These are phyloP conservation scores for Teratosphaeria epicoccoides DNA, from an alignment of 2,329 filamentous ascomycete genomes.

Conservation along the genomic window DNA sequence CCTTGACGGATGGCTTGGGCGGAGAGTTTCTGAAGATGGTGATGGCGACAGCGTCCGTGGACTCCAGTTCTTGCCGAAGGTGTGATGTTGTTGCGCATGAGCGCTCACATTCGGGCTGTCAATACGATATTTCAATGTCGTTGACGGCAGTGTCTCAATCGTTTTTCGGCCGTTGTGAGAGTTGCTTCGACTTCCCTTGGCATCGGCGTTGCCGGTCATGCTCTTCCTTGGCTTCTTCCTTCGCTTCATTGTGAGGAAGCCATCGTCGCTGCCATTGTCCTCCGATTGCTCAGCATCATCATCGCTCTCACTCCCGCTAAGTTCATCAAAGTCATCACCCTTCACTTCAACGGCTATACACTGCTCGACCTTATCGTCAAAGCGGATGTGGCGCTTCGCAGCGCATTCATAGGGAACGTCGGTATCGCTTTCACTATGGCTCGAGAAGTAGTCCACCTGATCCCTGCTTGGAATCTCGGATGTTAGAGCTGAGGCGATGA, in stretches of 20 bases:
- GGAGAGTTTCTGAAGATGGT: constrained; percentile 71
- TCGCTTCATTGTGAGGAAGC: constrained; percentile 70
- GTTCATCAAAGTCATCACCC: constrained; percentile 62
- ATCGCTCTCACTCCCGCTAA: constrained; percentile 26
- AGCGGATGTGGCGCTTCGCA: constrained; percentile 80
- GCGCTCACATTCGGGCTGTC: constrained; percentile 54
- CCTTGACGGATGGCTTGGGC: constrained; percentile 56
- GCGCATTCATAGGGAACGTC: constrained; percentile 48
- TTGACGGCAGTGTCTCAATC: constrained; percentile 78
- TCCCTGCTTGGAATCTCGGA: constrained; percentile 52
- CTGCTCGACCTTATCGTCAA: constrained; percentile 91
- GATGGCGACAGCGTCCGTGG: constrained; percentile 51
- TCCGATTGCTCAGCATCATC: constrained; percentile 31
- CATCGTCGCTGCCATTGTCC: constrained; percentile 53
- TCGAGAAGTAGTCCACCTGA: constrained; percentile 52
- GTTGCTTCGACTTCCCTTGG: constrained; percentile 42
- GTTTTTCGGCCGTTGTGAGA: constrained; percentile 56
- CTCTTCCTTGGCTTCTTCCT: constrained; percentile 33
- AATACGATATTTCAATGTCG: constrained; percentile 72
- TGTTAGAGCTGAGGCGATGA: constrained; percentile 46
- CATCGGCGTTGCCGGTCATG: not conserved
- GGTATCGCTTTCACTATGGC: constrained; percentile 55
- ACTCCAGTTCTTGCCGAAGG: constrained; percentile 32
- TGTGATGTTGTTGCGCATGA: constrained; percentile 28
- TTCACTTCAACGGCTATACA: constrained; percentile 89